phyloP scores from a whole-genome alignment of 257 asterid genomes.

The Ilex aquifolium region DNA sequence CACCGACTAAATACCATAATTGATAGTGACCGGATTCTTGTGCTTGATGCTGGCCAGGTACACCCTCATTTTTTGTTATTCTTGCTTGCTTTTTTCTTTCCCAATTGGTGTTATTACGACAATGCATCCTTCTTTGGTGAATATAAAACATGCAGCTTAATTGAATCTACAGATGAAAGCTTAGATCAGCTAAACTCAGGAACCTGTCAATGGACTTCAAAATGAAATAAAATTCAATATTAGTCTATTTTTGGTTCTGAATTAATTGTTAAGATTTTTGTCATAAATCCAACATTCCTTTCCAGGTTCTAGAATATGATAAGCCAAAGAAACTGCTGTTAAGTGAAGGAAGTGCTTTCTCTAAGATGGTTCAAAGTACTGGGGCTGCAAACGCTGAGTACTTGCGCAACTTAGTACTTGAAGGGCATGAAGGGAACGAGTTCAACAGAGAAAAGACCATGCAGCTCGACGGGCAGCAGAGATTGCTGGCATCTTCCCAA shows the following conservation, averaged over 20 bases:
- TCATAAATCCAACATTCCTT: not conserved
- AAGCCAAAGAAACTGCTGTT: constrained; percentile 65
- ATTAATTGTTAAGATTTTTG: too few species aligned
- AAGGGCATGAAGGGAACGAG: constrained; percentile 29
- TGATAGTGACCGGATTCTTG: constrained; percentile 75
- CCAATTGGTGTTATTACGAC: too few species aligned
- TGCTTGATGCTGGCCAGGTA: constrained; percentile 92
- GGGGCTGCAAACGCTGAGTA: constrained; percentile 92
- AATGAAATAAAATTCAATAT: not conserved
- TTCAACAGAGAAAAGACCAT: constrained; percentile 24
- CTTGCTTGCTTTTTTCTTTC: too few species aligned
- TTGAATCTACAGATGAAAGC: too few species aligned
- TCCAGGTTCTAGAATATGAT: constrained; percentile 77
- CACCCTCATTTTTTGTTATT: constrained; percentile 1
- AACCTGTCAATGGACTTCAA: too few species aligned
- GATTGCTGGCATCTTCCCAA: constrained; percentile 88
- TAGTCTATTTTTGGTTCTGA: not conserved
- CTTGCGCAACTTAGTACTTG: constrained; percentile 64
- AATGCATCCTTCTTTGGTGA: too few species aligned
- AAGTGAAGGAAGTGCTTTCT: constrained; percentile 72
- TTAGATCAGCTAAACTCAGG: too few species aligned
- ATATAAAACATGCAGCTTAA: too few species aligned
- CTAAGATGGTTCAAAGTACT: constrained; percentile 94
- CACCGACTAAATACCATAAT: constrained; percentile 89
- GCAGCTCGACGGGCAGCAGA: constrained; percentile 61